Evolutionary conservation across 225 moss, liverwort and hornwort species (phyloP).

Genomic region (Rhytidiadelphus loreus): DNA sequence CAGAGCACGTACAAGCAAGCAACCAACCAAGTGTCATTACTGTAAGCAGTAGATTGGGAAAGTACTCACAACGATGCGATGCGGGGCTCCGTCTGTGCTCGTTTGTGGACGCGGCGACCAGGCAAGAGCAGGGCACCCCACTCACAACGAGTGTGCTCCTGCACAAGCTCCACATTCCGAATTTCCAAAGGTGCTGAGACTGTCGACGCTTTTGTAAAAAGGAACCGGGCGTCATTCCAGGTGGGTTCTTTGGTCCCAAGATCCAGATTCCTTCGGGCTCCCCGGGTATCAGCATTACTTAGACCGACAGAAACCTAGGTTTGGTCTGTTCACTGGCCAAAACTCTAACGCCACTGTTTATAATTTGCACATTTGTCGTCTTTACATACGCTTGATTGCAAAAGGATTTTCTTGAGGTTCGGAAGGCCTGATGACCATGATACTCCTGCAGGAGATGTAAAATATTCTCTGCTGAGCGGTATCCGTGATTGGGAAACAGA

Average conservation of each 20-base stretch:
- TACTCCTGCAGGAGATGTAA: neutral
- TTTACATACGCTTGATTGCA: neutral
- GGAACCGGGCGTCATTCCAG: neutral
- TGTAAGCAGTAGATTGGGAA: neutral
- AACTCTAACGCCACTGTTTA: neutral
- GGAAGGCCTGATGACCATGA: neutral
- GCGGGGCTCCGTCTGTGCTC: neutral
- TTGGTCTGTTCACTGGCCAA: neutral
- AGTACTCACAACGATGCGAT: neutral
- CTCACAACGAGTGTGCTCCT: neutral
- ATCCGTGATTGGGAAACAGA: neutral
- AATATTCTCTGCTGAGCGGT: neutral
- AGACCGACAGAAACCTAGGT: no score
- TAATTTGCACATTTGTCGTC: neutral
- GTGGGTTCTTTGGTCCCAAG: neutral
- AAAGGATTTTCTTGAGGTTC: neutral
- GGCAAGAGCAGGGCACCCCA: conserved; percentile 1
- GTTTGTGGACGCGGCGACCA: conserved; percentile 10
- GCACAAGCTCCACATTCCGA: neutral
- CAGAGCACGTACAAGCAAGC: neutral
- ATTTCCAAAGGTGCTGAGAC: neutral
- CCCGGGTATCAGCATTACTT: neutral
- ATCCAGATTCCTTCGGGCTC: neutral
- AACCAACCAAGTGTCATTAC: neutral
- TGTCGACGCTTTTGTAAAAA: neutral